Evolutionary conservation across 306 rosid genomes (phyloP).

Genomic region (Rosa multiflora): DNA sequence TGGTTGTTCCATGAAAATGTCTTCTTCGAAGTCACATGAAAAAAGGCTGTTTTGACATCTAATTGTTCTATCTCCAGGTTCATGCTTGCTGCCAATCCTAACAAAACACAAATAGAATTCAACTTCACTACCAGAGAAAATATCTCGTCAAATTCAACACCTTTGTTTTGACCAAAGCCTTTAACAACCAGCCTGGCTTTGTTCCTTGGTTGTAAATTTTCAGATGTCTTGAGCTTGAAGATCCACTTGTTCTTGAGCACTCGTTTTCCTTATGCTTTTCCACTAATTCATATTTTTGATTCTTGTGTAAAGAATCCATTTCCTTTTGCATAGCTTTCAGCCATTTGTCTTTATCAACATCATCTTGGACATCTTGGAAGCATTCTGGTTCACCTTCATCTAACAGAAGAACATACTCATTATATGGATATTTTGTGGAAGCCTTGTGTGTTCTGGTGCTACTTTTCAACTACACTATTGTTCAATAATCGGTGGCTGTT

Average conservation of each 20-base stretch:
- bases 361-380: background rate
- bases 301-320: background rate
- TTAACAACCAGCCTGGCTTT: background rate
- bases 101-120: background rate
- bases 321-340: background rate
- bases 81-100: background rate
- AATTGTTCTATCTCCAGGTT: background rate
- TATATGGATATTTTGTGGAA: background rate
- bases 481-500: background rate
- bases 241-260: background rate
- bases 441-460: background rate
- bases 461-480: background rate
- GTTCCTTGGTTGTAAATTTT: background rate
- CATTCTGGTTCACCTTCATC: background rate
- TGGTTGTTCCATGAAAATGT: background rate
- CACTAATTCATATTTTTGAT: background rate
- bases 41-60: background rate
- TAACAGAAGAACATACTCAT: background rate
- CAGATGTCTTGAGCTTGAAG: background rate
- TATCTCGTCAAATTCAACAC: background rate
- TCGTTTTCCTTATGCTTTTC: background rate
- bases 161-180: background rate
- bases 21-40: background rate
- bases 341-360: background rate
- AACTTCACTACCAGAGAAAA: background rate